Conservation (phyloP, 2,329 filamentous ascomycete species). For the Sporothrix dimorphospora region DNA sequence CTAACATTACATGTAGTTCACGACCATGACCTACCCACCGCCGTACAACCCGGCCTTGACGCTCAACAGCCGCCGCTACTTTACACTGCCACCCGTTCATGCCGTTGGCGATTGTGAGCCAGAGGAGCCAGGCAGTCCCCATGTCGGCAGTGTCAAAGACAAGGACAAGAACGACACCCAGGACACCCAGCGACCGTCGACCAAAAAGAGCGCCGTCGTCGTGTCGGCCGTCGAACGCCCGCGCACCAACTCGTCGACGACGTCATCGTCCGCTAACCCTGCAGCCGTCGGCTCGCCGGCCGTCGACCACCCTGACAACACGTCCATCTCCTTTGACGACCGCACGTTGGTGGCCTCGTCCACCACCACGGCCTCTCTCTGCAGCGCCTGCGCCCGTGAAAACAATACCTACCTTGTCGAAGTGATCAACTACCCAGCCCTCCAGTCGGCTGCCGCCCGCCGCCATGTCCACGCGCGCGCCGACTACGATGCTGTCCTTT, state of each 20-base stretch:
- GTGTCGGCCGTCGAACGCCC: background rate
- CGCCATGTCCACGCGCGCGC: constrained; percentile 34
- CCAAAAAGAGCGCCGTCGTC: background rate
- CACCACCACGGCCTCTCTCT: background rate
- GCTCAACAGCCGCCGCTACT: constrained; percentile 38
- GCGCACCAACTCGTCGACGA: background rate
- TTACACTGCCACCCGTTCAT: constrained; percentile 34
- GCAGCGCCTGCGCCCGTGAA: constrained; percentile 32
- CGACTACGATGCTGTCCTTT: constrained; percentile 39
- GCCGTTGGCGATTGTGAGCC: constrained; percentile 21
- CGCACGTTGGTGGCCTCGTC: constrained; percentile 27
- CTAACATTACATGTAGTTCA: constrained; percentile 36
- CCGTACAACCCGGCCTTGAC: constrained; percentile 40
- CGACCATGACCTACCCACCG: constrained; percentile 39
- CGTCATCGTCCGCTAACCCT: background rate
- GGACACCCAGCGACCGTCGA: background rate
- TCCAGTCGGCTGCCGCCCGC: constrained; percentile 35
- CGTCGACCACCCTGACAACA: background rate
- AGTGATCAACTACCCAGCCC: constrained; percentile 38
- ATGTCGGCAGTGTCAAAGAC: background rate
- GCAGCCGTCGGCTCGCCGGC: background rate
- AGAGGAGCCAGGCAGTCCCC: background rate
- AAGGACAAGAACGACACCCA: background rate
- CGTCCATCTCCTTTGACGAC: constrained; percentile 27
- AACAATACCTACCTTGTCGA: constrained; percentile 38